phyloP scores from a whole-genome alignment of 495 filamentous ascomycete genomes.

The Neurospora sp. region DNA sequence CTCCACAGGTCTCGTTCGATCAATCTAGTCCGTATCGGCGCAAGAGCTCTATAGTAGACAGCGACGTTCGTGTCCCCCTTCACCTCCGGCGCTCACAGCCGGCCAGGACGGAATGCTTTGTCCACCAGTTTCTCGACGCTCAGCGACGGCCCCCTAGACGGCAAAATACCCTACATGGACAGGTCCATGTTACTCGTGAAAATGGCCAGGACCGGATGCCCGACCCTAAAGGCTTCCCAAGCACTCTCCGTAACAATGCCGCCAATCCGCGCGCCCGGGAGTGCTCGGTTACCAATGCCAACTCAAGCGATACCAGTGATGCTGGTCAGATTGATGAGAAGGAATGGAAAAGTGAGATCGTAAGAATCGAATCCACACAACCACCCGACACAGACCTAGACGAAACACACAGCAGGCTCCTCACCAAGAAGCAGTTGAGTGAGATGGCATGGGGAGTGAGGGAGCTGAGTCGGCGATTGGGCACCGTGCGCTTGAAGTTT shows the following conservation, averaged over 20 bases:
- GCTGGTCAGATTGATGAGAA: conserved; percentile 35
- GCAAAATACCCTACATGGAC: background rate
- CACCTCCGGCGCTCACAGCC: conserved; percentile 34
- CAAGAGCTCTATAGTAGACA: conserved; percentile 72
- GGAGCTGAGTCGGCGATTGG: conserved; percentile 77
- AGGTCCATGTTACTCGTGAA: conserved; percentile 20
- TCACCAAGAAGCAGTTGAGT: conserved; percentile 86
- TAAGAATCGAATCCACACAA: conserved; percentile 10
- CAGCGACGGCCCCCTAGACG: conserved; percentile 20
- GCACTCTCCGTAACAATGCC: background rate
- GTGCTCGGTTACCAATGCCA: conserved; percentile 1
- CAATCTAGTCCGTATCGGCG: conserved; percentile 61
- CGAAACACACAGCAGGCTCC: conserved; percentile 41
- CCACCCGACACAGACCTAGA: conserved; percentile 10
- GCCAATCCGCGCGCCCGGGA: background rate
- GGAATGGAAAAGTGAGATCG: conserved; percentile 30
- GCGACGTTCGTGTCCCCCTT: conserved; percentile 33
- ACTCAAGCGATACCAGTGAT: background rate
- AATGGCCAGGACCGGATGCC: conserved; percentile 15
- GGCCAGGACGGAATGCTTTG: conserved; percentile 60
- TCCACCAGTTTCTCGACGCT: conserved; percentile 68
- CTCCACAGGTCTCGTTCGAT: conserved; percentile 62
- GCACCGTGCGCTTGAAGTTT: conserved; percentile 67
- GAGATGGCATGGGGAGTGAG: conserved; percentile 96
- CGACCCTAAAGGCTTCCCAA: conserved; percentile 25